These are phyloP conservation scores for Ogataea allantospora DNA, from an alignment of 805 yeast species.

Conservation along the genomic window DNA sequence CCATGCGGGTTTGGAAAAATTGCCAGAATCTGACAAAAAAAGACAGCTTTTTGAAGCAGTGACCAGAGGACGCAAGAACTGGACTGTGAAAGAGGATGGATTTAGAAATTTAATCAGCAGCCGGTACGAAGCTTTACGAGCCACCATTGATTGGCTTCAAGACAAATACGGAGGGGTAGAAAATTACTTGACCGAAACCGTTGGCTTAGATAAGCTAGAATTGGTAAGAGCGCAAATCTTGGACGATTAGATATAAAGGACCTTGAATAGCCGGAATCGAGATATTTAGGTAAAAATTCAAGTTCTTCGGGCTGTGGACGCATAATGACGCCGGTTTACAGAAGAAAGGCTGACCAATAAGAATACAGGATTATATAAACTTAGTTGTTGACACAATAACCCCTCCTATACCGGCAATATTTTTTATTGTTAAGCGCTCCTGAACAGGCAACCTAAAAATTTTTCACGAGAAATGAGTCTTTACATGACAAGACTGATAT, in stretches of 20 bases:
- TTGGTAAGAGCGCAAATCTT: slow-evolving; percentile 31
- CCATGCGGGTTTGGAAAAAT: slow-evolving; percentile 28
- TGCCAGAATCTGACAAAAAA: slow-evolving; percentile 20
- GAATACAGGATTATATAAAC: background rate
- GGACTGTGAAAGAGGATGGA: slow-evolving; percentile 49
- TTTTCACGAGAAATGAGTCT: slow-evolving; percentile 11
- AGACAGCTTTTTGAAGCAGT: slow-evolving; percentile 27
- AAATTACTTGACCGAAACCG: slow-evolving; percentile 40
- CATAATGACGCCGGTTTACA: too few relatives aligned
- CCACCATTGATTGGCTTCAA: slow-evolving; percentile 54
- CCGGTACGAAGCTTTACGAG: slow-evolving; percentile 67
- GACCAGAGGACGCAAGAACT: slow-evolving; percentile 39
- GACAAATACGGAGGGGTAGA: slow-evolving; percentile 54
- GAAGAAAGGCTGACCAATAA: slow-evolving; percentile 3
- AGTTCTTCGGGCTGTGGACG: background rate
- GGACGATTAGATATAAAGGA: background rate
- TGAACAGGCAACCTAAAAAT: slow-evolving; percentile 5
- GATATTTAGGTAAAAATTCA: background rate
- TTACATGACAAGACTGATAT: slow-evolving; percentile 1
- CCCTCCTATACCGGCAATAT: slow-evolving; percentile 9
- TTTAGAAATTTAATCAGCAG: slow-evolving; percentile 60
- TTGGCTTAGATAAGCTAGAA: slow-evolving; percentile 48
- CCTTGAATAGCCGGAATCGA: slow-evolving; percentile 4
- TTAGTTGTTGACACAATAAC: slow-evolving; percentile 1
- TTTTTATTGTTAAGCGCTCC: slow-evolving; percentile 5